Conservation (phyloP, 768 basidiomycete species). For the Fomitopsis pulvina region DNA sequence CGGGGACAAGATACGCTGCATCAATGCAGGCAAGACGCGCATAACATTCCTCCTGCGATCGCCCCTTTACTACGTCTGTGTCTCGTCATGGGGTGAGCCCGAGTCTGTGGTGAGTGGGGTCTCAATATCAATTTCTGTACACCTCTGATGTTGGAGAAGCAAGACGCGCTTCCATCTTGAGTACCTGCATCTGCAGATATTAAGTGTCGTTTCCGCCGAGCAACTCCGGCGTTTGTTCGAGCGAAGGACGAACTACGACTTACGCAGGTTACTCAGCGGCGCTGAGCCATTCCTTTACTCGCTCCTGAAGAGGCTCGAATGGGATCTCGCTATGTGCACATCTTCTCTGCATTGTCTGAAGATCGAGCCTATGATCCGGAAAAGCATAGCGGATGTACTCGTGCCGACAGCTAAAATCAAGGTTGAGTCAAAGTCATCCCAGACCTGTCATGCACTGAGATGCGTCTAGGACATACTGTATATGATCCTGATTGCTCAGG, state of each 20-base stretch:
- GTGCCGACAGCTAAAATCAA: constrained; percentile 78
- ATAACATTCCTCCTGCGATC: constrained; percentile 84
- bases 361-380: constrained; percentile 62
- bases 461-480: constrained; percentile 79
- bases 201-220: constrained; percentile 81
- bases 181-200: constrained; percentile 88
- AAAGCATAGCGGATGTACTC: constrained; percentile 73
- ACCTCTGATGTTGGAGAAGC: constrained; percentile 42
- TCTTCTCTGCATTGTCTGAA: constrained; percentile 79
- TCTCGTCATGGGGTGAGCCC: constrained; percentile 91
- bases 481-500: constrained; percentile 74
- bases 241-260: constrained; percentile 85
- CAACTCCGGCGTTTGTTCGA: constrained; percentile 87
- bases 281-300: constrained; percentile 77
- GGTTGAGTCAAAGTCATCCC: constrained; percentile 43
- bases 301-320: constrained; percentile 62
- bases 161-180: constrained; percentile 94
- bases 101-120: constrained; percentile 77
- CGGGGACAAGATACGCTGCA: constrained; percentile 76
- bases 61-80: constrained; percentile 89
- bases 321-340: constrained; percentile 75
- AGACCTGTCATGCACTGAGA: too few relatives aligned
- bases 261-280: constrained; percentile 66
- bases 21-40: constrained; percentile 73
- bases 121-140: not conserved